Base-by-base conservation (phyloP, 768 basidiomycete genomes). In the Pleurotus cornucopiae region DNA sequence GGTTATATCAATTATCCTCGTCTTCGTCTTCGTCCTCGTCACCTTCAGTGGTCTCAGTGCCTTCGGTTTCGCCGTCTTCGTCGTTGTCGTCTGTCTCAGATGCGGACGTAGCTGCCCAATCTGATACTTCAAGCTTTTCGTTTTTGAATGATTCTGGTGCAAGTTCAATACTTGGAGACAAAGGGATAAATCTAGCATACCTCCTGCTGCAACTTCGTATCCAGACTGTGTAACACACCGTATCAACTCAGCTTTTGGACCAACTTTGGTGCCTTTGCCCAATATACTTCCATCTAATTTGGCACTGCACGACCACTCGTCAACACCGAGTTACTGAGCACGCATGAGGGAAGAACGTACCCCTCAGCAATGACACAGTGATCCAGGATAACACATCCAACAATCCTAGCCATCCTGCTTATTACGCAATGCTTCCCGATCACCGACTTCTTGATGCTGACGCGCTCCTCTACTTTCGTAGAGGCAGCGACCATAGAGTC, bases 291-390 rank as follows among this genome's bases (percentile, higher is more conserved):
- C 83, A 13, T 92, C 90, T 1, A 93, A 68, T 69, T 88, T 91
- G 3, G 82, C 88, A 2, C 90, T 91, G 59, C 20, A 23, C 5
- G 41, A n/a, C 25, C 20, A 7, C 9, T 12, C 2, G 30, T n/a
- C 20, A 20, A 13, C 7, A 4, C 5, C 1, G 13, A 4, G n/a
- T 44, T 25, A 5, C 37, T 20, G 21, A 6, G 34, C 7, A 12
- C 20, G 1, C 5, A 30, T 20, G n/a, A 9, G 3, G 16, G 4
- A 14, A 5, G 54, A 5, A 65, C 83, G 64, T 60, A 93, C 94
- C 93, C 92, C 57, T 96, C 93, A 43, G 82, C 89, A 11, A 98
- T 73, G 3, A 90, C 80, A 62, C 94, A 95, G 63, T 96, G 94
- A 65, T 97, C 95, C 60, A 94, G 77, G 20, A 98, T 67, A 5